phyloP scores from a whole-genome alignment of 352 stramenopile species.

The Phytophthora europaea region DNA sequence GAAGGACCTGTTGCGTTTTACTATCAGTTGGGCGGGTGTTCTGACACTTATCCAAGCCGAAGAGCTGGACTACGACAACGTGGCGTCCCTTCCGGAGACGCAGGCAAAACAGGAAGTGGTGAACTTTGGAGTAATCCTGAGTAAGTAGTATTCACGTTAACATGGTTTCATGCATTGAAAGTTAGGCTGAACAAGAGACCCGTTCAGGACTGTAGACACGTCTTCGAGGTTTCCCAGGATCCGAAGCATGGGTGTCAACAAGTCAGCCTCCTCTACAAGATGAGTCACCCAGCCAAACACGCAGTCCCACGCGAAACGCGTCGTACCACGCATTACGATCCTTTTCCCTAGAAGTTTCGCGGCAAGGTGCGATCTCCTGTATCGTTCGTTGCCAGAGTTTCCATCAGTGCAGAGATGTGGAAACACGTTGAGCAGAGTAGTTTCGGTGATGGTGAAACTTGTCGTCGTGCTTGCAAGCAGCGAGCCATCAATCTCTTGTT shows the following conservation, averaged over 20 bases:
- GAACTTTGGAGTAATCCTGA: not conserved
- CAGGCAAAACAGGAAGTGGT: not conserved
- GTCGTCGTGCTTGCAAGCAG: not conserved
- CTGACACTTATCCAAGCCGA: constrained; percentile 8
- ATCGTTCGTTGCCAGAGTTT: not conserved
- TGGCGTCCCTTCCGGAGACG: constrained; percentile 19
- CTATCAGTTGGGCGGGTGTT: constrained; percentile 1
- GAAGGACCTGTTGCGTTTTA: constrained; percentile 1
- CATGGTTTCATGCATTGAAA: not conserved
- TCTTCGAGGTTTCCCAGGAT: constrained; percentile 1
- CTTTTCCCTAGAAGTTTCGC: not conserved
- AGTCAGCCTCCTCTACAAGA: constrained; percentile 1
- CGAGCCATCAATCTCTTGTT: not conserved
- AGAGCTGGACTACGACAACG: constrained; percentile 21
- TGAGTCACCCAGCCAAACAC: not conserved
- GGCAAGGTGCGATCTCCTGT: not conserved
- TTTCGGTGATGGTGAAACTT: constrained; percentile 9
- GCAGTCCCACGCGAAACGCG: constrained; percentile 6
- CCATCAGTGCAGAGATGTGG: not conserved
- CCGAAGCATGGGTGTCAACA: not conserved
- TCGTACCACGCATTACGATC: not conserved
- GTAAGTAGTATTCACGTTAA: too few species aligned
- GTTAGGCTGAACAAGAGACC: not conserved
- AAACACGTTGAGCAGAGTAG: constrained; percentile 2
- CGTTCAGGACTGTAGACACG: not conserved